Evolutionary conservation across 805 yeast genomes (phyloP), one percentile per base, ranked within the genome.

Genomic region (Myxozyma neglecta): DNA sequence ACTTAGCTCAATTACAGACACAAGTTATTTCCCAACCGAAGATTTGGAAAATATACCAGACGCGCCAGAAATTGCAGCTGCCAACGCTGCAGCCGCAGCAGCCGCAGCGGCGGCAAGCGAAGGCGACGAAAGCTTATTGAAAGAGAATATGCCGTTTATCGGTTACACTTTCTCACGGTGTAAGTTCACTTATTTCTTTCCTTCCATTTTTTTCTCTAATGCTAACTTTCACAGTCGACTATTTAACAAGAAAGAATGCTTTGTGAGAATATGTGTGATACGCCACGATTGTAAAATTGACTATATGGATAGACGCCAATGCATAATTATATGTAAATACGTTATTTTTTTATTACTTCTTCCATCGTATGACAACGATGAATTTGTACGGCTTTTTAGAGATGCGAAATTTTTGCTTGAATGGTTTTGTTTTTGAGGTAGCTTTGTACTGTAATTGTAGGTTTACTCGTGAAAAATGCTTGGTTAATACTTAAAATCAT

Each of bases 21-120:
- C 99, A 0, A 82, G 97, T 69, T 93, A 93, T 79, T 94, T 94
- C 90, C 98, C 99, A 46, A 90, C 96, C 1, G 98, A 93, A 73
- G 99, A 93, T 72, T 80, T 93, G 70, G 97, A 93, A 74, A 90
- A 89, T 70, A 91, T 93, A 55, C 97, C 98, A 1, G 97, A 92
- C 70, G 85, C 90, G 44, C 68, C 70, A 13, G 68, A 60, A 39
- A 67, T 69, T 24, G 44, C 59, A 1, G 56, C 69, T n/a, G 70
- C 65, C 10, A 63, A 56, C 37, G 61, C 56, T 16, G 62, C 56
- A 34, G 69, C 53, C 9, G 54, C 55, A 34, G 55, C 55, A n/a
- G 46, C 55, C 20, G 42, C 9, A 13, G 47, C 51, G 9, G 42
- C 13, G 14, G 50, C 51, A 11, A 53, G 56, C 37, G 45, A 50